Evolutionary conservation across 345 rosid genomes (phyloP), one percentile per base, ranked within the genome.

Genomic region (Ceriops zippeliana): DNA sequence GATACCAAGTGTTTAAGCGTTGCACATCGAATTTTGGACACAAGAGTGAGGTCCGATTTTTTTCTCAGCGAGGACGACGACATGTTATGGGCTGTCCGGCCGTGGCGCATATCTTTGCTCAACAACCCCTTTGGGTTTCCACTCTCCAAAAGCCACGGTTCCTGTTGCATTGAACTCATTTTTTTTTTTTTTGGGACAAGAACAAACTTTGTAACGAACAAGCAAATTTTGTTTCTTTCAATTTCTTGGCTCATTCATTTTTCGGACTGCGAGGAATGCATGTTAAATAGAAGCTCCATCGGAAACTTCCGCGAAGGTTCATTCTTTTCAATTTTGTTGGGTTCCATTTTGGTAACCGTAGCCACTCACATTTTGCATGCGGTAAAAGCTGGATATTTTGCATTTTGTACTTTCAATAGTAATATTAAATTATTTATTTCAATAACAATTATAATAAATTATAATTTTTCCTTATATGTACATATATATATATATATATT

Each of bases 21-120:
- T 9, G 77, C 77, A 30, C 75, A 87, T 0, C 81, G 91, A 19
- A 91, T 79, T 69, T 81, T 88, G 0, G 87, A 84, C 22, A 91
- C 83, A 24, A 91, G 75, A 9, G 76, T 78, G 3, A 88, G 66
- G 67, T 93, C 97, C 49, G 98, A 93, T 70, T 83, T 91, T 72
- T 85, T 91, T 69, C 98, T 73, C 69, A 93, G 32, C 0, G 96
- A 91, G 0, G 97, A 89, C 0, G 97, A 89, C 0, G 96, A 93
- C 97, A 84, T 80, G 89, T 88, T 93, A 69, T 89, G 95, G 0
- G 90, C 91, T 0, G 93, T 93, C 69, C 88, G 81, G 19, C 89
- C 90, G 69, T 81, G 93, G 61, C 90, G 70, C 27, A 57, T 77
- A 80, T 93, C 96, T 77, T 81, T 86, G 83, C 76, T 75, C 35